Conservation (phyloP, 2,329 filamentous ascomycete species). For the Exophiala sp. region DNA sequence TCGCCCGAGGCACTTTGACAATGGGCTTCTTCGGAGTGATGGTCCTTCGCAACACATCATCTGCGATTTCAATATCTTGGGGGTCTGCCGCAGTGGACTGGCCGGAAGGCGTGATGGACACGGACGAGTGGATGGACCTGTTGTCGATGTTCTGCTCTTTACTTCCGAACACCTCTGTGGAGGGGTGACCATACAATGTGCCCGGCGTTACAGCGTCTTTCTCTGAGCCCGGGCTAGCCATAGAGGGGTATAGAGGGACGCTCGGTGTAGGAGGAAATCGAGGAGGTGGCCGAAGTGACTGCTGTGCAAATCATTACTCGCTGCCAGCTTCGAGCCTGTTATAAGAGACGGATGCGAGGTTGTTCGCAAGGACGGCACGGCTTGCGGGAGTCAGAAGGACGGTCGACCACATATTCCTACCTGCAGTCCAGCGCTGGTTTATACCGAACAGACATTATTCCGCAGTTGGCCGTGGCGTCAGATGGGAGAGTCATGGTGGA, state of each 20-base stretch:
- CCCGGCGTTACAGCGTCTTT: slow-evolving; percentile 9
- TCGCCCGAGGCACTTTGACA: slow-evolving; percentile 45
- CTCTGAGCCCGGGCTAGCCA: slow-evolving; percentile 13
- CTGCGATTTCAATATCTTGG: slow-evolving; percentile 19
- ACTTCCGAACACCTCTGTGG: slow-evolving; percentile 4
- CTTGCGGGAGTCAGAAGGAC: slow-evolving; percentile 2
- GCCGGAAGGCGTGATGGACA: slow-evolving; percentile 7
- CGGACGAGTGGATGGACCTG: slow-evolving; percentile 11
- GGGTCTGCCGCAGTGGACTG: slow-evolving; percentile 15
- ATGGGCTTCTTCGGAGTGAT: slow-evolving; percentile 34
- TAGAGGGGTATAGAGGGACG: background rate
- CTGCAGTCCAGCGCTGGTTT: background rate
- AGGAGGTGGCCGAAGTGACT: slow-evolving; percentile 3
- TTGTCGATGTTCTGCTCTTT: slow-evolving; percentile 10
- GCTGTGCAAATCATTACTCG: slow-evolving; percentile 16
- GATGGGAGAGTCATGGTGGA: background rate
- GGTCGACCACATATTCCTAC: slow-evolving; percentile 12
- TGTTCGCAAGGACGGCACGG: background rate
- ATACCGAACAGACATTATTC: background rate
- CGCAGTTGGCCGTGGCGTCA: background rate
- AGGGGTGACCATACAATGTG: slow-evolving; percentile 2
- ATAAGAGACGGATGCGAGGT: background rate
- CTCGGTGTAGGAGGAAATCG: background rate
- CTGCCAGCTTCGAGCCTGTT: background rate
- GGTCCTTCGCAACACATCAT: slow-evolving; percentile 27